Conservation (phyloP, 768 basidiomycete species). For the Pleurotus salmoneostramineus region DNA sequence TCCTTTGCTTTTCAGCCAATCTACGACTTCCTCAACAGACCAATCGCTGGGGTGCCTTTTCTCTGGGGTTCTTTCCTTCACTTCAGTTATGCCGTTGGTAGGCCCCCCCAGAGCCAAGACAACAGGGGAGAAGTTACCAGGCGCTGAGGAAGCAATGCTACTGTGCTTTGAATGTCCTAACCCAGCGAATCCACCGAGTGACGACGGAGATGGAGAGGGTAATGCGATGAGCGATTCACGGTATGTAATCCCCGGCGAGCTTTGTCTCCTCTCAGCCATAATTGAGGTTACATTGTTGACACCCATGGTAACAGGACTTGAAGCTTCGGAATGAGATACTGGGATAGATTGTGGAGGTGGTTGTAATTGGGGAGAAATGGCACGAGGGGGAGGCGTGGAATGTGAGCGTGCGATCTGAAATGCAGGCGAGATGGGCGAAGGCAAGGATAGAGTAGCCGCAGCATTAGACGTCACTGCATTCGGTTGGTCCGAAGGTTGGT, state of each 20-base stretch:
- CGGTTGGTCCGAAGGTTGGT: neutral
- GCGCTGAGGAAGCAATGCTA: constrained; percentile 28
- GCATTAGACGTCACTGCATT: neutral
- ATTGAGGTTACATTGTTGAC: neutral
- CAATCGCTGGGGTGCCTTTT: constrained; percentile 64
- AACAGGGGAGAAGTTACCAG: constrained; percentile 9
- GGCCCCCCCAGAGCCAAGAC: constrained; percentile 13
- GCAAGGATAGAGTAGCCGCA: constrained; percentile 1
- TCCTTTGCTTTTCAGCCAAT: constrained; percentile 81
- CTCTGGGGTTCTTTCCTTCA: constrained; percentile 25
- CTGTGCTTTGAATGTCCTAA: constrained; percentile 35
- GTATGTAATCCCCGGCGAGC: constrained; percentile 13
- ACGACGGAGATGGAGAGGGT: constrained; percentile 19
- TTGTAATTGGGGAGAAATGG: constrained; percentile 21
- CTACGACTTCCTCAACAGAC: constrained; percentile 84
- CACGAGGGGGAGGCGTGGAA: constrained; percentile 14
- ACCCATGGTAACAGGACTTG: constrained; percentile 5
- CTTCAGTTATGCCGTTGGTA: constrained; percentile 13
- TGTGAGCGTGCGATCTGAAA: constrained; percentile 12
- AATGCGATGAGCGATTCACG: constrained; percentile 24
- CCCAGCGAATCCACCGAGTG: constrained; percentile 2
- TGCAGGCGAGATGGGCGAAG: constrained; percentile 1
- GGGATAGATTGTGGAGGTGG: constrained; percentile 22
- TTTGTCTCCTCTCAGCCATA: constrained; percentile 2
- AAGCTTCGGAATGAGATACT: constrained; percentile 23